Evolutionary conservation across 2,329 filamentous ascomycete genomes (phyloP).

Genomic region (Truncatella angustata): DNA sequence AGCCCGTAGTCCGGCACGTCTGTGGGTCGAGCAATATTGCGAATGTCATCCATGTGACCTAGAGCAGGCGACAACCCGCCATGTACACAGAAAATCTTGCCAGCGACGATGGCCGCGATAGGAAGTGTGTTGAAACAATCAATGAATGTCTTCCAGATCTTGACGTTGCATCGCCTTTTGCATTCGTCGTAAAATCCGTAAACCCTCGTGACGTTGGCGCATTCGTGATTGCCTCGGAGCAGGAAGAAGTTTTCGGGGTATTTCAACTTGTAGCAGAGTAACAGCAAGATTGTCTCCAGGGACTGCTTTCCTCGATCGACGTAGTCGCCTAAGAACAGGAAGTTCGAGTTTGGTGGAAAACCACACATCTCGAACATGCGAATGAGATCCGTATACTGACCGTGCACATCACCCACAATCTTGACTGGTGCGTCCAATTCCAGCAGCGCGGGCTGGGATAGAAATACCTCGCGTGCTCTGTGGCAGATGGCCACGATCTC

Average conservation of each 20-base stretch:
- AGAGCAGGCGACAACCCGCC: conserved; percentile 90
- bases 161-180: conserved; percentile 93
- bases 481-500: conserved; percentile 94
- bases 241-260: conserved; percentile 98
- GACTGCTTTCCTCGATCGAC: conserved; percentile 96
- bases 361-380: conserved; percentile 99
- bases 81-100: conserved; percentile 97
- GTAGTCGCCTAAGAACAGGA: conserved; percentile 92
- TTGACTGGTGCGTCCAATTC: conserved; percentile 95
- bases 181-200: conserved; percentile 99
- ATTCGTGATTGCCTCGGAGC: conserved; percentile 92
- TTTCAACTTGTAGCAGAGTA: conserved; percentile 96
- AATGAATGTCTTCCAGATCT: conserved; percentile 97
- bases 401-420: conserved; percentile 95
- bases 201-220: conserved; percentile 90
- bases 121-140: conserved; percentile 95
- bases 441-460: conserved; percentile 87
- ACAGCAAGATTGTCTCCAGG: conserved; percentile 86
- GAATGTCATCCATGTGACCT: conserved; percentile 97
- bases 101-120: conserved; percentile 93
- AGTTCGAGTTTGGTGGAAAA: conserved; percentile 89
- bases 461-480: conserved; percentile 81
- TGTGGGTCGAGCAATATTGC: conserved; percentile 90
- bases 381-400: conserved; percentile 93
- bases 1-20: conserved; percentile 97